These are phyloP conservation scores for Picochlorum costavermella DNA, from an alignment of 139 green algal species.

Conservation along the genomic window DNA sequence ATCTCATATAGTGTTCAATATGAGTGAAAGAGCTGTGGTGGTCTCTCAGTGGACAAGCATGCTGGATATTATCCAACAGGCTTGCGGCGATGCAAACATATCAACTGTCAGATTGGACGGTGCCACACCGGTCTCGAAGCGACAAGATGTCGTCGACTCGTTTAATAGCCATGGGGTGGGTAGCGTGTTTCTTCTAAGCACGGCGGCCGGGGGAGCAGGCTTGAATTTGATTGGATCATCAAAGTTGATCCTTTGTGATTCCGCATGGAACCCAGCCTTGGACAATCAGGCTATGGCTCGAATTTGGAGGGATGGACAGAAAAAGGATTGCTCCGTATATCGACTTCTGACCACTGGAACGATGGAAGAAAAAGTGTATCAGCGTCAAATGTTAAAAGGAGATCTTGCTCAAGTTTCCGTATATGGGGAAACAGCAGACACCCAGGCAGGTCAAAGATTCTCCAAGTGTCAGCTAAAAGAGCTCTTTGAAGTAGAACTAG, in stretches of 20 bases:
- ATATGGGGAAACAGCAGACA: neutral
- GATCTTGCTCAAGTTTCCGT: slow-evolving; percentile 43
- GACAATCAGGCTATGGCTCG: slow-evolving; percentile 67
- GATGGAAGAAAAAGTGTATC: slow-evolving; percentile 87
- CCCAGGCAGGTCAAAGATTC: slow-evolving; percentile 30
- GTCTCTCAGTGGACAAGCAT: slow-evolving; percentile 57
- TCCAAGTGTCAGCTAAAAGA: slow-evolving; percentile 58
- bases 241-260: slow-evolving; percentile 59
- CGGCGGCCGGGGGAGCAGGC: slow-evolving; percentile 72
- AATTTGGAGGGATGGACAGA: slow-evolving; percentile 82
- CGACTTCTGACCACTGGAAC: slow-evolving; percentile 68
- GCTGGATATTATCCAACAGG: slow-evolving; percentile 51
- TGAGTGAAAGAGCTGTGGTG: slow-evolving; percentile 49
- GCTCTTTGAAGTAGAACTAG: slow-evolving; percentile 53
- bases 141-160: slow-evolving; percentile 61
- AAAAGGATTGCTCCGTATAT: slow-evolving; percentile 62
- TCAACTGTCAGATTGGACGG: slow-evolving; percentile 63
- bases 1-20: slow-evolving; percentile 11
- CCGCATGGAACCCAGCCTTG: slow-evolving; percentile 60
- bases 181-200: slow-evolving; percentile 81
- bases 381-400: slow-evolving; percentile 71
- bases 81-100: slow-evolving; percentile 24
- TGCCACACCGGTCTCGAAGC: slow-evolving; percentile 39
- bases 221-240: slow-evolving; percentile 82
- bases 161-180: slow-evolving; percentile 54